Conservation (phyloP, 768 basidiomycete genomes). For the Clitopilus passeckerianus region DNA sequence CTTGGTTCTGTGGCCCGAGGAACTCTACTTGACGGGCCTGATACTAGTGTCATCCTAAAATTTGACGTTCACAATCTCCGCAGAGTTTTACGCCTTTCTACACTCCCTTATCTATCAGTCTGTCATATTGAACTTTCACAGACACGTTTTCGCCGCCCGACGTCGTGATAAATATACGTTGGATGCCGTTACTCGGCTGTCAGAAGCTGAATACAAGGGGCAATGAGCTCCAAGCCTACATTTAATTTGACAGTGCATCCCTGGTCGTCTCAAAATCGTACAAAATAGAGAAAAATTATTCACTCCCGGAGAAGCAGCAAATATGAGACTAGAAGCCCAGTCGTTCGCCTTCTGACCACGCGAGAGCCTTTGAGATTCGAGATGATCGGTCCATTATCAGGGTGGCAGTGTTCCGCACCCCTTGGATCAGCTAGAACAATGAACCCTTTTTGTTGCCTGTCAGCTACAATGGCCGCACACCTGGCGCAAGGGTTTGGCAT, state of each 20-base stretch:
- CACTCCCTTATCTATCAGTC: background rate
- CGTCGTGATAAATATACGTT: background rate
- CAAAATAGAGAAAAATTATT: background rate
- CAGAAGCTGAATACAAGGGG: background rate
- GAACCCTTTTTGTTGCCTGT: background rate
- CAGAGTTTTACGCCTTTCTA: too few species aligned
- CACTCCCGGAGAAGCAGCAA: too few species aligned
- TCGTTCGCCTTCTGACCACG: too few species aligned
- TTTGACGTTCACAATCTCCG: too few species aligned
- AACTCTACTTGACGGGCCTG: too few species aligned
- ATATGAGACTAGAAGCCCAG: too few species aligned
- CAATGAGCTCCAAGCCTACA: background rate
- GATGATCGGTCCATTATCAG: background rate
- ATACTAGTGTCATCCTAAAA: too few species aligned
- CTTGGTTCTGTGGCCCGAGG: too few species aligned
- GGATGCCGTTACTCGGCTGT: background rate
- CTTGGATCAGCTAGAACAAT: background rate
- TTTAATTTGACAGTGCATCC: background rate
- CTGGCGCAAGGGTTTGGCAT: background rate
- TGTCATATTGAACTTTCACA: background rate
- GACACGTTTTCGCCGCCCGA: background rate
- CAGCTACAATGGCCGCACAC: background rate
- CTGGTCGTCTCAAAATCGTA: background rate
- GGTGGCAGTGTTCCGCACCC: background rate
- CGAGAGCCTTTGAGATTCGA: too few species aligned